phyloP scores from a whole-genome alignment of 768 basidiomycete species.

The Psilocybe cyanescens region DNA sequence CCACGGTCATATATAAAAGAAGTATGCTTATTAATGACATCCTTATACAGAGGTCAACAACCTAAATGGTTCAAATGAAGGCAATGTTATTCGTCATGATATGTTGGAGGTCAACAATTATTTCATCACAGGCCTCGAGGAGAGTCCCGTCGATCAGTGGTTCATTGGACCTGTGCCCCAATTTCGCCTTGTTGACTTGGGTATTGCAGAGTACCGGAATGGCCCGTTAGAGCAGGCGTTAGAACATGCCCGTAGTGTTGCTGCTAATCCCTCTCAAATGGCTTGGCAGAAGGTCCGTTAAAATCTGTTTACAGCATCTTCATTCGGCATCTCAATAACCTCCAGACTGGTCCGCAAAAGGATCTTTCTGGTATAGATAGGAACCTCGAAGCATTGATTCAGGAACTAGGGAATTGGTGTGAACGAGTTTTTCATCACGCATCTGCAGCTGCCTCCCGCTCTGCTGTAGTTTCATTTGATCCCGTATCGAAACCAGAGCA shows the following conservation, averaged over 20 bases:
- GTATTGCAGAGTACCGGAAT: conserved; percentile 39
- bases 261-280: conserved; percentile 48
- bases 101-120: conserved; percentile 83
- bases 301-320: conserved; percentile 6
- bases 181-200: conserved; percentile 54
- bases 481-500: conserved; percentile 28
- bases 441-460: conserved; percentile 65
- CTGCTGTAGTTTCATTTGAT: conserved; percentile 47
- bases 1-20: neutral
- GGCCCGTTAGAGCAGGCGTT: conserved; percentile 44
- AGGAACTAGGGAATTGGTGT: conserved; percentile 64
- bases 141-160: conserved; percentile 79
- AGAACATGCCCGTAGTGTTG: conserved; percentile 50
- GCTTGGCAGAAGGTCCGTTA: conserved; percentile 58
- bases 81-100: conserved; percentile 64
- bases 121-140: conserved; percentile 68
- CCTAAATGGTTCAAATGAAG: conserved; percentile 56
- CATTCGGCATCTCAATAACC: conserved; percentile 3
- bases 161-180: conserved; percentile 67
- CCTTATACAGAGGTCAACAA: conserved; percentile 46
- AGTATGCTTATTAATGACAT: conserved; percentile 12
- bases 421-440: conserved; percentile 65
- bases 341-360: conserved; percentile 47
- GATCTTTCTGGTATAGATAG: conserved; percentile 64
- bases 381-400: conserved; percentile 68